A percentile compares a stretch with the other conserved stretches of the same genome.
These are phyloP conservation scores for Chrysophaeum taylorii DNA, from an alignment of 352 stramenopile species.

Conservation along the genomic window DNA sequence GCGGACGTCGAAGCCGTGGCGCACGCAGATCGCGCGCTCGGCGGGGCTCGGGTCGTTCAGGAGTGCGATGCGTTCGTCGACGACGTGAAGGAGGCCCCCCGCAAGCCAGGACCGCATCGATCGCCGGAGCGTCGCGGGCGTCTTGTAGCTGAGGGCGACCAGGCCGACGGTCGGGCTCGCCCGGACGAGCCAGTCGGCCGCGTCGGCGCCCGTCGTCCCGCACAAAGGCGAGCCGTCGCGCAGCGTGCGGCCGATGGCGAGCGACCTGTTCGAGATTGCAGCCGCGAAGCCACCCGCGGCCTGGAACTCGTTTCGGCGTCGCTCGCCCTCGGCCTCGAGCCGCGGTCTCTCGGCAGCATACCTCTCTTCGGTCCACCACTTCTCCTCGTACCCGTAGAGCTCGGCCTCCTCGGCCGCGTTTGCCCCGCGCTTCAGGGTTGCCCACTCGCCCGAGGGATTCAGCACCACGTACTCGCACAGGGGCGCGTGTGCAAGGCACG, in stretches of 20 bases:
- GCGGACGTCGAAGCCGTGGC: constrained; percentile 17
- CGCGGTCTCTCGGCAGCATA: not conserved
- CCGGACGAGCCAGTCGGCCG: not conserved
- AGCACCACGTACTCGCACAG: constrained; percentile 6
- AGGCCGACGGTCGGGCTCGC: constrained; percentile 11
- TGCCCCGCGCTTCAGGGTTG: constrained; percentile 20
- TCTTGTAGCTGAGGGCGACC: constrained; percentile 15
- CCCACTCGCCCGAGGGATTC: constrained; percentile 11
- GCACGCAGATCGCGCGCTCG: constrained; percentile 12
- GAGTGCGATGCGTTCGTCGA: constrained; percentile 14
- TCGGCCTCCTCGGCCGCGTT: not conserved
- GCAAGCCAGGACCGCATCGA: constrained; percentile 12
- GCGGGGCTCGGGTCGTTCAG: constrained; percentile 15
- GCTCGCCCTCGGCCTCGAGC: not conserved
- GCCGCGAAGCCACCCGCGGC: constrained; percentile 13
- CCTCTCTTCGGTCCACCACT: not conserved
- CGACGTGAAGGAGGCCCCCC: constrained; percentile 13
- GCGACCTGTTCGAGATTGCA: not conserved
- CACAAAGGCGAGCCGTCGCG: not conserved
- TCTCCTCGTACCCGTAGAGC: constrained; percentile 11
- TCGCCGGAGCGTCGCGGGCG: constrained; percentile 12
- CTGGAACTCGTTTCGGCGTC: not conserved
- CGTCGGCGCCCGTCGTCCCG: not conserved
- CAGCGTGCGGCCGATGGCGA: not conserved
- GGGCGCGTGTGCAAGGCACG: not conserved